These are phyloP conservation scores for Solanum appendiculatum DNA, from an alignment of 257 asterid genomes.

Conservation along the genomic window DNA sequence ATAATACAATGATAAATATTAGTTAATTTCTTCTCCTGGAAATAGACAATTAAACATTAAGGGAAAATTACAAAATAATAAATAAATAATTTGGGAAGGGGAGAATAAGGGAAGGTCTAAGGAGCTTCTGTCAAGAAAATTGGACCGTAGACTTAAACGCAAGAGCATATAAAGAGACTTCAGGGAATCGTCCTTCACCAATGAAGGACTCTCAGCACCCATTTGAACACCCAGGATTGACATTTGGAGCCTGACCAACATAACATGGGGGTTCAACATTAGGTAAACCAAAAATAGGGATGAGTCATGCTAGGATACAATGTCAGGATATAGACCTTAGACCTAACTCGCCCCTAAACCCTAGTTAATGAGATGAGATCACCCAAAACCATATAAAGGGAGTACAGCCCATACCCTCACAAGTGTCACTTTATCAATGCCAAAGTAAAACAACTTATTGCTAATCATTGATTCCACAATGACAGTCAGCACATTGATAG, in stretches of 20 bases:
- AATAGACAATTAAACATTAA: background rate
- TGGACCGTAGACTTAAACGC: background rate
- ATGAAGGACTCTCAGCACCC: background rate
- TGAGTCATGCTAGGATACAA: background rate
- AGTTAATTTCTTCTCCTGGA: background rate
- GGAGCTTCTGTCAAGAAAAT: background rate
- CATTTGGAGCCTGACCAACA: background rate
- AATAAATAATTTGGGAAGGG: background rate
- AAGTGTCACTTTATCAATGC: background rate
- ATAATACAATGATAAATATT: background rate
- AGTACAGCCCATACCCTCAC: background rate
- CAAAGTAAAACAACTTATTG: background rate
- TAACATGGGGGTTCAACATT: background rate
- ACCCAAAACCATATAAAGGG: background rate
- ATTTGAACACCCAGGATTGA: background rate
- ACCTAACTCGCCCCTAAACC: background rate
- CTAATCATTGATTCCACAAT: background rate
- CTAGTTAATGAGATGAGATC: background rate
- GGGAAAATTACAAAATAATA: background rate
- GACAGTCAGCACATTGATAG: background rate
- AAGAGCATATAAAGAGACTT: background rate
- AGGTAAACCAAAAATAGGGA: background rate
- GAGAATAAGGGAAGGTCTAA: background rate
- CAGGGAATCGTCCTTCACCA: background rate
- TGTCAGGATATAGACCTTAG: background rate